phyloP scores from a whole-genome alignment of 805 yeast genomes.

The Ogataea degrootiae region DNA sequence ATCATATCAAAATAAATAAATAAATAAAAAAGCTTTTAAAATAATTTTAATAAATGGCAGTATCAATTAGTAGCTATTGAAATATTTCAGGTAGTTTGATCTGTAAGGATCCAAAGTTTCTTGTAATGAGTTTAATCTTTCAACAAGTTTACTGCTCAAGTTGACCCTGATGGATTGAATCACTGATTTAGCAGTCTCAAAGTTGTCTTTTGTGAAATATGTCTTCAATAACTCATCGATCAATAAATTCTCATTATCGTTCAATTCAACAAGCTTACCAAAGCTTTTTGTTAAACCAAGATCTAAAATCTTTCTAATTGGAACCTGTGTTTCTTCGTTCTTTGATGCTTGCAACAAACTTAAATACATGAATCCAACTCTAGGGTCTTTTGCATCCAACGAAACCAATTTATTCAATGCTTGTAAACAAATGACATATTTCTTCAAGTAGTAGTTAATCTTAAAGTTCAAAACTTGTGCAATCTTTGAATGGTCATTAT shows the following conservation, averaged over 20 bases:
- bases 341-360: constrained; percentile 8
- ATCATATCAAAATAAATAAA: background rate
- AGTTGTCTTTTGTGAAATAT: constrained; percentile 11
- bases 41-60: too few relatives aligned
- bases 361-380: constrained; percentile 18
- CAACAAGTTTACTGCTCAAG: constrained; percentile 1
- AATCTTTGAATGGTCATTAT: constrained; percentile 40
- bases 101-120: constrained; percentile 16
- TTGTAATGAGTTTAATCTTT: constrained; percentile 9
- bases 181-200: constrained; percentile 16
- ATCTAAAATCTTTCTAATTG: constrained; percentile 23
- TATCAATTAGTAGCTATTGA: constrained; percentile 2
- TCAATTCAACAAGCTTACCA: constrained; percentile 6
- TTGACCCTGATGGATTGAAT: constrained; percentile 7
- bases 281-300: constrained; percentile 21
- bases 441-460: constrained; percentile 35
- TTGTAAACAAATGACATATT: constrained; percentile 42
- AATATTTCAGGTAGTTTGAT: constrained; percentile 13
- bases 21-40: background rate
- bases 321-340: constrained; percentile 10
- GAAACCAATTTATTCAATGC: constrained; percentile 32
- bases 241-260: constrained; percentile 8
- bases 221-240: constrained; percentile 8
- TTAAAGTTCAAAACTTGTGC: constrained; percentile 23
- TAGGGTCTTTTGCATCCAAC: constrained; percentile 13